Evolutionary conservation across 2,329 filamentous ascomycete species (phyloP), one percentile per base, ranked within the genome.

Genomic region (Calycina herbarum): DNA sequence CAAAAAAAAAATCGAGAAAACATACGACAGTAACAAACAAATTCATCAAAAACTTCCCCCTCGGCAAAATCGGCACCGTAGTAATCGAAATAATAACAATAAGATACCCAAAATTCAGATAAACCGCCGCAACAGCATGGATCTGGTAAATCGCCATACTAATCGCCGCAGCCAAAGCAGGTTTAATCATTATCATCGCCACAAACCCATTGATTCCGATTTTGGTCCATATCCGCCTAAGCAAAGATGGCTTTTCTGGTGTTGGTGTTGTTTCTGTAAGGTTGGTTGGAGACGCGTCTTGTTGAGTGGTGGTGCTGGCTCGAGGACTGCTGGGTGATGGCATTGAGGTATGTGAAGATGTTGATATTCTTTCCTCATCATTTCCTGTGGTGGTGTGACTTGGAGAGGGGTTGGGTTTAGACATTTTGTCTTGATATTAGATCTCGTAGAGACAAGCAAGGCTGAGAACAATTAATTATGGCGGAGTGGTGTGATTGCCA

Each of bases 1-100:
- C 35, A 38, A 15, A 38, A 38, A 20, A 38, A 2, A 5, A 15
- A 13, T 6, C 6, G 35, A 33, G 8, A 58, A 51, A 40, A 64
- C 69, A 64, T 51, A 71, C 69, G 57, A 68, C 29, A 57, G 66
- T 67, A 11, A 72, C 17, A 51, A 65, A 58, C 57, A 72, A 62
- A 54, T 85, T 90, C 76, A 92, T 89, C 6, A 92, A 76, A 72
- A 89, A 92, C 71, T 91, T 92, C 17, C 88, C 89, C 45, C 90
- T 81, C 0, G 90, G 89, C 76, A 91, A 82, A 65, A 92, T 86
- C 13, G 85, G 81, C 54, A 91, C 82, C 0, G 85, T 83, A 2
- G 92, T 76, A 58, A 92, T 84, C 1, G 84, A 84, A 67, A 90
- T 81, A 68, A 93, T 85, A 57, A 86, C 85, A 2, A 89, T 79